Conservation (phyloP, 202 grass and related monocot species). For the Zizania palustris region DNA sequence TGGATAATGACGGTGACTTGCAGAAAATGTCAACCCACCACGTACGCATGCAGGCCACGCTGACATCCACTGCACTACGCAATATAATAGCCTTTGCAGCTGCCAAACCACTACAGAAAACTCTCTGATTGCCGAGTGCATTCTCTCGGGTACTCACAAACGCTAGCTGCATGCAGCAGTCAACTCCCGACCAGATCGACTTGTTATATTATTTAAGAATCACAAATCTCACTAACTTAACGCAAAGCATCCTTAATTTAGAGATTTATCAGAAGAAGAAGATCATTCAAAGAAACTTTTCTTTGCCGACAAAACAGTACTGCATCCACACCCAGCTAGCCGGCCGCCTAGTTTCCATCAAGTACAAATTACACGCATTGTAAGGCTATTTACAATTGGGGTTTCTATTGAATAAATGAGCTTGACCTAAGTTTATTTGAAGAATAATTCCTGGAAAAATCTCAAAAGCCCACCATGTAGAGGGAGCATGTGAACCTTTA, state of each 20-base stretch:
- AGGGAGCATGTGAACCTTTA: too few relatives aligned
- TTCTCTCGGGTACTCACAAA: too few relatives aligned
- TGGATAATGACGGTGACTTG: constrained; percentile 37
- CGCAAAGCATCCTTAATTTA: not conserved
- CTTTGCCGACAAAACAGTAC: not conserved
- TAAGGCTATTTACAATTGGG: too few relatives aligned
- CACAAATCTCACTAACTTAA: constrained; percentile 10
- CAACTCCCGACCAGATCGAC: constrained; percentile 21
- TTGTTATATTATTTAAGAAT: not conserved
- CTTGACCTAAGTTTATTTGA: too few relatives aligned
- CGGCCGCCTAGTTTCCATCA: not conserved
- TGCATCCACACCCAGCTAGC: not conserved
- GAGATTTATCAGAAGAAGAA: too few relatives aligned
- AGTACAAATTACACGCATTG: not conserved
- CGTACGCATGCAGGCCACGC: not conserved
- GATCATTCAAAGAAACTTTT: not conserved
- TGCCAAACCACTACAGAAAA: too few relatives aligned
- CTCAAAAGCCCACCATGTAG: too few relatives aligned
- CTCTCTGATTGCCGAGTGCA: too few relatives aligned
- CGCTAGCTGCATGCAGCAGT: constrained; percentile 30
- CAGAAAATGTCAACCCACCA: constrained; percentile 47
- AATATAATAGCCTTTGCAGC: not conserved
- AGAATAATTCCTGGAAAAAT: too few relatives aligned
- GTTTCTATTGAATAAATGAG: too few relatives aligned
- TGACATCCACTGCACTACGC: constrained; percentile 35